These are phyloP conservation scores for Aspergillus sp. DNA, from an alignment of 2,329 filamentous ascomycete genomes.

Conservation along the genomic window DNA sequence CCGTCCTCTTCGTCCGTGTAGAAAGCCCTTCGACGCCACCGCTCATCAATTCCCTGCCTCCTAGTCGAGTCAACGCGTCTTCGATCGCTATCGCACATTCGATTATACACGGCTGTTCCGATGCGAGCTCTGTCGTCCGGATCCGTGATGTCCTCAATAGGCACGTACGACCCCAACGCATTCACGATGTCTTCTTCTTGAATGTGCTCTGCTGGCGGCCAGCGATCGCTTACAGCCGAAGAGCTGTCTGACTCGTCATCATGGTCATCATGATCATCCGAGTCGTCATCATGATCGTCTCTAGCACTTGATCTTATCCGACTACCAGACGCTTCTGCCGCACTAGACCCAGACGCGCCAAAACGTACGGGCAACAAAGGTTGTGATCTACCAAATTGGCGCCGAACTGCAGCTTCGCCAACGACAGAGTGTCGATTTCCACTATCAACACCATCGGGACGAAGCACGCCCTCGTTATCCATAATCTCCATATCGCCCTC, in stretches of 20 bases:
- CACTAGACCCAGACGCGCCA: constrained; percentile 14
- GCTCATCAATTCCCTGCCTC: constrained; percentile 57
- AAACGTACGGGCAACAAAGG: constrained; percentile 34
- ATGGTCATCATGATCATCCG: constrained; percentile 18
- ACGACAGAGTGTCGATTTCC: constrained; percentile 63
- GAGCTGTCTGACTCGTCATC: constrained; percentile 24
- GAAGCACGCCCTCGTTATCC: constrained; percentile 60
- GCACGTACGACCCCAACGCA: constrained; percentile 43
- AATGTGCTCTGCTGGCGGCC: constrained; percentile 42
- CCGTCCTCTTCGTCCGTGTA: constrained; percentile 87
- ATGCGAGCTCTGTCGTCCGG: constrained; percentile 43
- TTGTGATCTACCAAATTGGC: constrained; percentile 34
- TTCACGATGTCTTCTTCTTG: constrained; percentile 41
- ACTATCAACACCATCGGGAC: constrained; percentile 60
- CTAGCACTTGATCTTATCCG: constrained; percentile 14
- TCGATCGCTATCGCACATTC: constrained; percentile 41
- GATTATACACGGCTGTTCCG: constrained; percentile 36
- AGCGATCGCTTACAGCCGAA: constrained; percentile 32
- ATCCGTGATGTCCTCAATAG: constrained; percentile 44
- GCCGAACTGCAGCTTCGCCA: constrained; percentile 44
- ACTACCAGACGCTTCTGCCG: constrained; percentile 13
- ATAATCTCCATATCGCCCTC: constrained; percentile 66
- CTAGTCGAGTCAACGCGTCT: constrained; percentile 39
- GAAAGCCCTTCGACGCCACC: constrained; percentile 75
- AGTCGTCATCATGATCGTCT: constrained; percentile 19